Base-by-base conservation (phyloP, 1,284 basidiomycete species). In the Wallemia mellicola region DNA sequence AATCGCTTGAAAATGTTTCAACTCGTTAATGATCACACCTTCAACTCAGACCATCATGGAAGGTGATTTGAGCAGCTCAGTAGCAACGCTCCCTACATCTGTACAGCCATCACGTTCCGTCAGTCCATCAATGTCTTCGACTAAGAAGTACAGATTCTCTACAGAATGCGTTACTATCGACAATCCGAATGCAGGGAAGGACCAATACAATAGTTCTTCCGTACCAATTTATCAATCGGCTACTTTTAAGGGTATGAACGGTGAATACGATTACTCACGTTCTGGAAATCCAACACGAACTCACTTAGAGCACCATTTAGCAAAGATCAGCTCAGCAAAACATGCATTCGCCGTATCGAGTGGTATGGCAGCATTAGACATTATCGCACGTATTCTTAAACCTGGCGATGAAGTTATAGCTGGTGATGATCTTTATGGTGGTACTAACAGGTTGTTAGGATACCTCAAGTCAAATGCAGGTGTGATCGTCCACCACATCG, bases 141-240 rank as follows among this genome's bases (percentile, higher is more conserved):
- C 38, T n/a, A 5, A 22, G 5, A 48, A 22, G 22, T 57, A 86
- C 71, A 75, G 77, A 28, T 84, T 89, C 70, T 81, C 82, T 15
- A 88, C 86, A 9, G 74, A 86, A 63, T 89, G 88, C 65, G 89
- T 88, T 24, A 92, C 89, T 1, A 86, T 95, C 62, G 91, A 96
- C 66, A 76, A 75, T 61, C 70, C 70, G 2, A 69, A 72, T 48
- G 78, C 82, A 0, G 76, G 77, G 63, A 89, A 92, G 71, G 94
- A 99, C 72, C 92, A 95, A 72, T 86, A 92, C 69, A 89, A 88
- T 48, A 82, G 87, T 61, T 88, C 84, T 63, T 85, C 82, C 11
- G 84, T 94, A 0, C 94, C 94, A 24, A 96, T 99, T 70, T 98
- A 98, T 73, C 91, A 96, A 74, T 84, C 86, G 1, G 82, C 94